Conservation (phyloP, 495 filamentous ascomycete genomes). For the Glarea lozoyensis region DNA sequence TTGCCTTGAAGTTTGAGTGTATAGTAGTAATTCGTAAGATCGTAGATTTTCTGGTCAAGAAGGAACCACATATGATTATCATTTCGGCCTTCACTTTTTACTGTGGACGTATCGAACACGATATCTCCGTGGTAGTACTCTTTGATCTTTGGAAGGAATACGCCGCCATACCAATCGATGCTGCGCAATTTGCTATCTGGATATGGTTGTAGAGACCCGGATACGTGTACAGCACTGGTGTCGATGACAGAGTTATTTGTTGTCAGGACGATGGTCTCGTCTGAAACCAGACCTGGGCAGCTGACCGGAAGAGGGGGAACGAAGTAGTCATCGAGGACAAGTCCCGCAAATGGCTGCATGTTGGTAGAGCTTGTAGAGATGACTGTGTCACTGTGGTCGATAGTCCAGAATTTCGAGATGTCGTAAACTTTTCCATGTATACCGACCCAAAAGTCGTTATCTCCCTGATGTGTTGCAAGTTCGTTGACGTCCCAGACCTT, state of each 20-base stretch:
- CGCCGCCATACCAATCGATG: slow-evolving; percentile 64
- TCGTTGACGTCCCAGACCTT: slow-evolving; percentile 79
- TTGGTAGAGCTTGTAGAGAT: slow-evolving; percentile 45
- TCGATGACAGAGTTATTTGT: slow-evolving; percentile 21
- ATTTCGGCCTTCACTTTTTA: slow-evolving; percentile 56
- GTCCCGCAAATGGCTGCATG: slow-evolving; percentile 72
- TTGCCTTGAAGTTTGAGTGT: slow-evolving; percentile 41
- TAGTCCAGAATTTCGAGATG: slow-evolving; percentile 74
- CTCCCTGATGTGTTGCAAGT: slow-evolving; percentile 58
- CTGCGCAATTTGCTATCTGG: slow-evolving; percentile 46
- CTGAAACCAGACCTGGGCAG: slow-evolving; percentile 57
- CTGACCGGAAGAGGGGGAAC: slow-evolving; percentile 64
- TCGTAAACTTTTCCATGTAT: slow-evolving; percentile 89
- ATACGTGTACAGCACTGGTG: slow-evolving; percentile 51
- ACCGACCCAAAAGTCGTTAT: slow-evolving; percentile 79
- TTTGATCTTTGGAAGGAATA: slow-evolving; percentile 71
- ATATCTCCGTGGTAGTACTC: slow-evolving; percentile 82
- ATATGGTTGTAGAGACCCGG: slow-evolving; percentile 50
- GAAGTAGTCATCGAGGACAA: slow-evolving; percentile 79
- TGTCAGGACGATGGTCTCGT: slow-evolving; percentile 39
- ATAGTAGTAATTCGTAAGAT: slow-evolving; percentile 84
- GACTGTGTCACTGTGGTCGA: slow-evolving; percentile 67
- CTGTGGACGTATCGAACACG: slow-evolving; percentile 47
- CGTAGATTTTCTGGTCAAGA: slow-evolving; percentile 66
- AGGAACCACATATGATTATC: slow-evolving; percentile 71